phyloP scores from a whole-genome alignment of 2,329 filamentous ascomycete genomes.

The Botryotinia convoluta region DNA sequence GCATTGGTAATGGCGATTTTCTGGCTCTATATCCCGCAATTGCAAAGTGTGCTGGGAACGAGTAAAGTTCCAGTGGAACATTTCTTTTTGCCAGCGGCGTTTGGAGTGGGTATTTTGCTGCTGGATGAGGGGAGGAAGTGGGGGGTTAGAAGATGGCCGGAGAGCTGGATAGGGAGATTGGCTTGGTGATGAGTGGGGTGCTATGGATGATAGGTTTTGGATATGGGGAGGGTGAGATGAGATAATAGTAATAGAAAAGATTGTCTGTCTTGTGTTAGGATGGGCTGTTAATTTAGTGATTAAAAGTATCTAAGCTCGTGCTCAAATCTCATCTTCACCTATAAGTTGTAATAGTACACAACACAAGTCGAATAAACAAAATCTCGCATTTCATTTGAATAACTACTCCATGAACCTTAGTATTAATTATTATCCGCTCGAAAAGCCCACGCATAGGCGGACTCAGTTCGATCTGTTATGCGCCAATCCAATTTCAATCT shows the following conservation, averaged over 20 bases:
- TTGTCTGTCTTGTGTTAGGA: not conserved
- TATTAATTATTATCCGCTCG: not conserved
- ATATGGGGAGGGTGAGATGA: not conserved
- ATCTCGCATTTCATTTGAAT: not conserved
- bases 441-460: not conserved
- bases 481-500: not conserved
- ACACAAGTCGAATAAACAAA: not conserved
- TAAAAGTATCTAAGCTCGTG: not conserved
- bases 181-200: slow-evolving; percentile 54
- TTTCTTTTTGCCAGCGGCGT: slow-evolving; percentile 72
- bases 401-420: no score
- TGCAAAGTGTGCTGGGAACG: slow-evolving; percentile 59
- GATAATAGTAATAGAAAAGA: not conserved
- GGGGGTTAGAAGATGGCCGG: slow-evolving; percentile 56
- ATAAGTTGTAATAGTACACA: not conserved
- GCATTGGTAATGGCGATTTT: slow-evolving; percentile 65
- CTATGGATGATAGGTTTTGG: not conserved
- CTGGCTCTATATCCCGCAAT: slow-evolving; percentile 62
- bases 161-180: slow-evolving; percentile 53
- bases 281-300: not conserved
- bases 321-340: fast-evolving
- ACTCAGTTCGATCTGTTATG: not conserved
- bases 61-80: slow-evolving; percentile 64
- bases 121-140: slow-evolving; percentile 66
- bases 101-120: slow-evolving; percentile 61